phyloP scores from a whole-genome alignment of 2,329 filamentous ascomycete species.

The Metarhizium rileyi region DNA sequence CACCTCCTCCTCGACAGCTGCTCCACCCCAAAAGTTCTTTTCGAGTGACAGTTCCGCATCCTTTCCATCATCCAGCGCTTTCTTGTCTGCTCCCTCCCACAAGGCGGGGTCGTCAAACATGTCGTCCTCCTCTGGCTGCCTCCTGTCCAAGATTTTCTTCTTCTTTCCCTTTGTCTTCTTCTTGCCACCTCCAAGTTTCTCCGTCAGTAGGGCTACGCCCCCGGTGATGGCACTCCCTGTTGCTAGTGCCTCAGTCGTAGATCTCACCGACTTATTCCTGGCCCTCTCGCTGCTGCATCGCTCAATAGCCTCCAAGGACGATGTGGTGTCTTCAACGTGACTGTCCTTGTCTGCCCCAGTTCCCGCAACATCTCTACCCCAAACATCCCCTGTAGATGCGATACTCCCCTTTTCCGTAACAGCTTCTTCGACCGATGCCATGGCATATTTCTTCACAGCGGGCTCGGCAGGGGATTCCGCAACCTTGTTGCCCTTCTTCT shows the following conservation, averaged over 20 bases:
- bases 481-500: conserved; percentile 20
- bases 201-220: conserved; percentile 24
- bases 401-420: not conserved
- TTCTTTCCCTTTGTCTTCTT: conserved; percentile 15
- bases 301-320: not conserved
- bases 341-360: not conserved
- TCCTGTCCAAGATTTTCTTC: conserved; percentile 30
- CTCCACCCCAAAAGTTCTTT: conserved; percentile 21
- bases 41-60: conserved; percentile 10
- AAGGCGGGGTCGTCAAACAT: conserved; percentile 34
- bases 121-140: conserved; percentile 29
- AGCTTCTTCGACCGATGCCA: not conserved
- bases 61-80: conserved; percentile 16
- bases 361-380: not conserved
- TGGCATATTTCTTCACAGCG: not conserved
- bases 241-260: conserved; percentile 17
- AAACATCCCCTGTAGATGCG: not conserved
- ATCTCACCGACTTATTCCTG: not conserved
- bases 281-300: not conserved
- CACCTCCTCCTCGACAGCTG: conserved; percentile 7
- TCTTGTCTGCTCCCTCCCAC: conserved; percentile 34
- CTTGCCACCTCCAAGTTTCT: conserved; percentile 23
- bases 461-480: conserved; percentile 2
- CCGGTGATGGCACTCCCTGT: conserved; percentile 11
- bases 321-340: not conserved